Evolutionary conservation across 2,329 filamentous ascomycete species (phyloP).

Genomic region (Dothistroma pini): DNA sequence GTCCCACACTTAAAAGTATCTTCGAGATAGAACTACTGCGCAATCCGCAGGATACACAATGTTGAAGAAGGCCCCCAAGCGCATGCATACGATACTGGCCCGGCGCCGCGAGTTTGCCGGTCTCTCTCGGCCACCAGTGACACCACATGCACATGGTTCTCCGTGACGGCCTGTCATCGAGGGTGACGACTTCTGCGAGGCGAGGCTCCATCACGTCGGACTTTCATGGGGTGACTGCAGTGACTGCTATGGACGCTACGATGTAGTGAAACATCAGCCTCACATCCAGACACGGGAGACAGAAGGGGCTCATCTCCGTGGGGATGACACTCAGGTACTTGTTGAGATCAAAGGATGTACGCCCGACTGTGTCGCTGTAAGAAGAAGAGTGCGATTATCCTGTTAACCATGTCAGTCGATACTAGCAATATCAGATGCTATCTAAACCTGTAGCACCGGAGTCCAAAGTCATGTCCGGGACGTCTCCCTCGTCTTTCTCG

Average conservation of each 20-base stretch:
- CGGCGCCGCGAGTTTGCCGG: background rate
- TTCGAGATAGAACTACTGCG: background rate
- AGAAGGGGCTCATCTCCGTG: background rate
- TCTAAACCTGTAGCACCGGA: background rate
- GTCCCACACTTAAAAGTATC: background rate
- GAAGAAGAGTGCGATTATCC: background rate
- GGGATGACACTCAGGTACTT: background rate
- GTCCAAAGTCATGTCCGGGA: background rate
- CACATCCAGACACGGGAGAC: background rate
- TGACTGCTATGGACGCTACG: background rate
- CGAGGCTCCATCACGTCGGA: background rate
- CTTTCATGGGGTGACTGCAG: background rate
- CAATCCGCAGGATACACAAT: conserved; percentile 1
- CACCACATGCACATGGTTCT: background rate
- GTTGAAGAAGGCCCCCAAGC: background rate
- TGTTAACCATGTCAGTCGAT: background rate
- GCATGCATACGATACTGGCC: background rate
- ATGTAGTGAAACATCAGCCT: background rate
- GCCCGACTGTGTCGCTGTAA: background rate
- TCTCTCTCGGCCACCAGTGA: background rate
- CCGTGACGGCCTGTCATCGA: background rate
- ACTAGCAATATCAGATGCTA: background rate
- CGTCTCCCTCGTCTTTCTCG: background rate
- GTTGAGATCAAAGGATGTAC: background rate
- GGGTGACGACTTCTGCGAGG: background rate